Evolutionary conservation across 2,329 filamentous ascomycete genomes (phyloP).

Genomic region (Juglanconis oblonga): DNA sequence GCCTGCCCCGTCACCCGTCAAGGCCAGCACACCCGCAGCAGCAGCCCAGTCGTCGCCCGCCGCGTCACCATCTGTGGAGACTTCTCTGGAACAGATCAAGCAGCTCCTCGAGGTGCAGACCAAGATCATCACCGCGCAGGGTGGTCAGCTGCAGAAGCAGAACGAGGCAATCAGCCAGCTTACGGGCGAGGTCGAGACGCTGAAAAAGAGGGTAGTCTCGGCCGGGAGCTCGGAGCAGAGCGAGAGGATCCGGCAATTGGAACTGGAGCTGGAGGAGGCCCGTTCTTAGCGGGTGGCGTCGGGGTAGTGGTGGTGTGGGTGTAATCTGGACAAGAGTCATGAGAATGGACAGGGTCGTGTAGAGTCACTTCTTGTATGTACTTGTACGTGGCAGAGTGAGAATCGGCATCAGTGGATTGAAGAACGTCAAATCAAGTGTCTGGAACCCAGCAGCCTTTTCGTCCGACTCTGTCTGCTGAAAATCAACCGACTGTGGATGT

Average conservation of each 20-base stretch:
- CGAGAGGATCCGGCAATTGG: slow-evolving; percentile 64
- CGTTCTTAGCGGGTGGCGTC: slow-evolving; percentile 42
- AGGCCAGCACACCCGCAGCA: slow-evolving; percentile 32
- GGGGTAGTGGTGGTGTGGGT: background rate
- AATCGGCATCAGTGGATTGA: background rate
- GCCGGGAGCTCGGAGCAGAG: slow-evolving; percentile 57
- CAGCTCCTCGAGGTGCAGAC: slow-evolving; percentile 73
- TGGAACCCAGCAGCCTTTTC: too few species aligned
- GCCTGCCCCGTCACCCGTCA: slow-evolving; percentile 25
- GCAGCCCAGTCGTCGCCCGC: slow-evolving; percentile 38
- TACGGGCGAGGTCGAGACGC: slow-evolving; percentile 69
- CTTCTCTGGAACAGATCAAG: slow-evolving; percentile 74
- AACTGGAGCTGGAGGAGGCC: slow-evolving; percentile 64
- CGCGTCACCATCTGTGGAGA: slow-evolving; percentile 53
- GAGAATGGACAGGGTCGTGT: background rate
- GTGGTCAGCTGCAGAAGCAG: slow-evolving; percentile 64
- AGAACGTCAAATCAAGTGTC: background rate
- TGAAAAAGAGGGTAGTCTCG: slow-evolving; percentile 74
- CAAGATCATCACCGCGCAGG: slow-evolving; percentile 73
- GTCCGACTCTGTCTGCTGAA: too few species aligned
- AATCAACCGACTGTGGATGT: too few species aligned
- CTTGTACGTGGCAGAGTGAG: background rate
- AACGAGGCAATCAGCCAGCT: slow-evolving; percentile 70
- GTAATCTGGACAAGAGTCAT: background rate
- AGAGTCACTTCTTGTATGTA: background rate